Percentiles rank a stretch among this genome's conserved stretches.
Conservation (phyloP, 2,329 filamentous ascomycete genomes). For the Penicillium palitans region DNA sequence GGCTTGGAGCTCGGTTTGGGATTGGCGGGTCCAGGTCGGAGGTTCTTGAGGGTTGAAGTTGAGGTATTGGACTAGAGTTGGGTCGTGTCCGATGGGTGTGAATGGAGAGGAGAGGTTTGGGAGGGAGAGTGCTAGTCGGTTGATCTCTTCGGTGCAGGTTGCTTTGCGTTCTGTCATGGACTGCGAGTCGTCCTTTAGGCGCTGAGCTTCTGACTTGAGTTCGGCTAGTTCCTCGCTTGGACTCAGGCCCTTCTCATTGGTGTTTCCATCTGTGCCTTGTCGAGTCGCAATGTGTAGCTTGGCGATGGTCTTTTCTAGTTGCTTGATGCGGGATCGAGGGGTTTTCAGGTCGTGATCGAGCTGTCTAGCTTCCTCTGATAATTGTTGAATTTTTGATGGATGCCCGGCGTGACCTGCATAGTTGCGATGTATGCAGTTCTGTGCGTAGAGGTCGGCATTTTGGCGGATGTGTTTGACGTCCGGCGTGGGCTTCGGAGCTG, state of each 20-base stretch:
- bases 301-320: conserved; percentile 45
- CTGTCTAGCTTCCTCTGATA: conserved; percentile 39
- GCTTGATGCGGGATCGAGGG: conserved; percentile 46
- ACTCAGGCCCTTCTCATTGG: neutral
- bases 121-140: conserved; percentile 70
- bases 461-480: conserved; percentile 89
- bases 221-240: conserved; percentile 25
- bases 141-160: conserved; percentile 60
- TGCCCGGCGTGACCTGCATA: conserved; percentile 61
- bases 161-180: conserved; percentile 34
- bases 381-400: conserved; percentile 53
- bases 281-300: conserved; percentile 32
- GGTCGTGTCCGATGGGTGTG: conserved; percentile 70
- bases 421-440: conserved; percentile 83
- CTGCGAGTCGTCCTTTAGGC: conserved; percentile 39
- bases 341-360: conserved; percentile 43
- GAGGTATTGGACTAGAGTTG: conserved; percentile 71
- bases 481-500: conserved; percentile 74
- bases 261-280: conserved; percentile 15
- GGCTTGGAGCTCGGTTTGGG: conserved; percentile 25
- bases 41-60: conserved; percentile 63
- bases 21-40: conserved; percentile 32
- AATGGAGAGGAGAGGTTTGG: conserved; percentile 80
- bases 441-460: conserved; percentile 74
- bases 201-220: conserved; percentile 41